Percentiles rank a stretch among this genome's conserved stretches.
phyloP scores from a whole-genome alignment of 345 rosid genomes.

The Euphorbia peplus region DNA sequence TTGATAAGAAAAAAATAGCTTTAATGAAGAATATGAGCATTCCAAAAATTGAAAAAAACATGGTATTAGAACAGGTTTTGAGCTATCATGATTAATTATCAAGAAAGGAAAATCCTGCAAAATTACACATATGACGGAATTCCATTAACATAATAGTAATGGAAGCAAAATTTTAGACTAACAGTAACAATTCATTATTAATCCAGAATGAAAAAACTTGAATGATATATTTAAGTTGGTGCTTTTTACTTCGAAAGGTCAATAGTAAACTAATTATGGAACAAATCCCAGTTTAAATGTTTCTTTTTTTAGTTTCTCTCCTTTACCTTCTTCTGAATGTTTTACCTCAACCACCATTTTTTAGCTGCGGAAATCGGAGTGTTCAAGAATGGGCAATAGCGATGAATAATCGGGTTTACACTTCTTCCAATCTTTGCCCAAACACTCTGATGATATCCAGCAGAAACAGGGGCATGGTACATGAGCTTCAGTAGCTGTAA shows the following conservation, averaged over 20 bases:
- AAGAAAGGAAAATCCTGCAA: neutral
- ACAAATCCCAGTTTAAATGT: neutral
- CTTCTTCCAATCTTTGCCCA: conserved; percentile 76
- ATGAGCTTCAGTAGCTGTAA: conserved; percentile 87
- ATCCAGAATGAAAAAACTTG: neutral
- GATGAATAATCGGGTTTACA: conserved; percentile 57
- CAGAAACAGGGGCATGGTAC: conserved; percentile 91
- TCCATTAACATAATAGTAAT: neutral
- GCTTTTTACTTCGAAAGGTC: neutral
- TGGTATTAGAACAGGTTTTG: no score
- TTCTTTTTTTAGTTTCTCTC: neutral
- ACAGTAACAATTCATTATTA: neutral
- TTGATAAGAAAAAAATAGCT: no score
- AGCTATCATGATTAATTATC: neutral
- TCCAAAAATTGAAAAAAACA: no score
- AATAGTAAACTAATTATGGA: neutral
- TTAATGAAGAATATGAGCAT: no score
- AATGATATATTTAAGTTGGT: neutral
- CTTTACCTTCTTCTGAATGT: neutral
- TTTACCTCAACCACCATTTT: conserved; percentile 89
- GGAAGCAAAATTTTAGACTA: neutral
- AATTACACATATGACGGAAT: no score
- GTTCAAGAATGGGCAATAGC: conserved; percentile 71
- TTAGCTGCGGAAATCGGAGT: conserved; percentile 63
- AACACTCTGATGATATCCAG: conserved; percentile 80